Evolutionary conservation across 495 filamentous ascomycete species (phyloP).

Genomic region (Darksidea phi): DNA sequence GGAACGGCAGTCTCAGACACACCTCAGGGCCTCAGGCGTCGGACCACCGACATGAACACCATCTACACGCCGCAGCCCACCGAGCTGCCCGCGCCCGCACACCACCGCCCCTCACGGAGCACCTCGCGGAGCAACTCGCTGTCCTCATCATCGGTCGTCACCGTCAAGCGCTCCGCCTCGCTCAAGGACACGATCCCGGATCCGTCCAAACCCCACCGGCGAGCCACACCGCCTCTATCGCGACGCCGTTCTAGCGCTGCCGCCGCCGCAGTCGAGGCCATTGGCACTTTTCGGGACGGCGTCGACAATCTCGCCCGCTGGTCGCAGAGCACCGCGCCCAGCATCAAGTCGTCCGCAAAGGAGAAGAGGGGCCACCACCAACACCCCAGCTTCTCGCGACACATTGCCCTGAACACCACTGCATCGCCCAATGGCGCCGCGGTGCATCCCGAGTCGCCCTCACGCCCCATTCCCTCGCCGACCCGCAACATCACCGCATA

Average conservation of each 20-base stretch:
- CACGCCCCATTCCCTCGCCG: slow-evolving; percentile 18
- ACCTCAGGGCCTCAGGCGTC: slow-evolving; percentile 5
- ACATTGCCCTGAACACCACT: slow-evolving; percentile 50
- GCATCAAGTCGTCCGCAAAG: slow-evolving; percentile 57
- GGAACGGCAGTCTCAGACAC: slow-evolving; percentile 29
- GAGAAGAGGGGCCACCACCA: slow-evolving; percentile 44
- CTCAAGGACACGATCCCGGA: slow-evolving; percentile 36
- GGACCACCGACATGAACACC: slow-evolving; percentile 26
- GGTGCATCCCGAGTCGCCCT: slow-evolving; percentile 34
- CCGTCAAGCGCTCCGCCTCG: slow-evolving; percentile 42
- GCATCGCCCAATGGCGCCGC: slow-evolving; percentile 32
- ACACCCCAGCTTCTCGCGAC: slow-evolving; percentile 52
- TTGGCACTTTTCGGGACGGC: slow-evolving; percentile 58
- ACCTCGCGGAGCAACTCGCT: slow-evolving; percentile 40
- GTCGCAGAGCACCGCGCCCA: slow-evolving; percentile 76
- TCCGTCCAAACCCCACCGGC: slow-evolving; percentile 31
- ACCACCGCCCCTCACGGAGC: slow-evolving; percentile 36
- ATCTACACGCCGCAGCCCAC: slow-evolving; percentile 24
- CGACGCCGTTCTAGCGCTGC: slow-evolving; percentile 42
- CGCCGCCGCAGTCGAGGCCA: slow-evolving; percentile 40
- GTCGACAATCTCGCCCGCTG: slow-evolving; percentile 76
- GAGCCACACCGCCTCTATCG: slow-evolving; percentile 33
- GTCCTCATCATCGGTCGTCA: slow-evolving; percentile 41
- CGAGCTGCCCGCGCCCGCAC: slow-evolving; percentile 15
- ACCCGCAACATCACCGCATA: slow-evolving; percentile 22